Percentiles rank a stretch among this genome's conserved stretches.
phyloP scores from a whole-genome alignment of 352 stramenopile genomes.

The Globisporangium apiculatum region DNA sequence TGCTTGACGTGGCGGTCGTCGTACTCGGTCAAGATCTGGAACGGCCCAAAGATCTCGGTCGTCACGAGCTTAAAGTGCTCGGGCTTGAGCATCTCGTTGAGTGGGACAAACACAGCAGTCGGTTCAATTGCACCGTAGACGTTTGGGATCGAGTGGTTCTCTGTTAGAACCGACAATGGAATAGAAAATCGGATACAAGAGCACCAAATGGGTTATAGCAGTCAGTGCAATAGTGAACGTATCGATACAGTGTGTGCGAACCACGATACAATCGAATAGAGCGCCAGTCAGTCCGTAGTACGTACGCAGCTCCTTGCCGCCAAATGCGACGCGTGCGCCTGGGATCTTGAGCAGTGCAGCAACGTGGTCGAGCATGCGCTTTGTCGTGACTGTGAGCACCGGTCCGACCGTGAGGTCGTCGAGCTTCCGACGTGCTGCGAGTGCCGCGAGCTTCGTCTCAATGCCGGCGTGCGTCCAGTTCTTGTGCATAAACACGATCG shows the following conservation, averaged over 20 bases:
- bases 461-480: slow-evolving; percentile 92
- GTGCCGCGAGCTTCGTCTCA: slow-evolving; percentile 89
- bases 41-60: slow-evolving; percentile 98
- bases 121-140: slow-evolving; percentile 96
- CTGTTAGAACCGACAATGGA: slow-evolving; percentile 16
- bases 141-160: slow-evolving; percentile 92
- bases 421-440: slow-evolving; percentile 88
- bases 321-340: slow-evolving; percentile 93
- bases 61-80: slow-evolving; percentile 93
- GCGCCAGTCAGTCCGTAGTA: not conserved
- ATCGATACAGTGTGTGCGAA: too few species aligned
- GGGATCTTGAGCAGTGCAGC: slow-evolving; percentile 89
- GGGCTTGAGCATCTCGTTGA: slow-evolving; percentile 93
- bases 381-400: slow-evolving; percentile 95
- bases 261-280: too few species aligned
- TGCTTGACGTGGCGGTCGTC: slow-evolving; percentile 88
- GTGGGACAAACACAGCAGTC: slow-evolving; percentile 96
- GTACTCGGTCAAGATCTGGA: slow-evolving; percentile 95
- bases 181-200: not conserved
- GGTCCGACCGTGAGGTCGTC: slow-evolving; percentile 95
- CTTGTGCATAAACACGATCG: slow-evolving; percentile 97
- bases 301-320: slow-evolving; percentile 86
- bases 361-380: slow-evolving; percentile 93
- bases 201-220: not conserved
- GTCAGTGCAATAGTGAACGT: too few species aligned